Base-by-base conservation (phyloP, 1,139 yeast species). In the Pichia inconspicua region DNA sequence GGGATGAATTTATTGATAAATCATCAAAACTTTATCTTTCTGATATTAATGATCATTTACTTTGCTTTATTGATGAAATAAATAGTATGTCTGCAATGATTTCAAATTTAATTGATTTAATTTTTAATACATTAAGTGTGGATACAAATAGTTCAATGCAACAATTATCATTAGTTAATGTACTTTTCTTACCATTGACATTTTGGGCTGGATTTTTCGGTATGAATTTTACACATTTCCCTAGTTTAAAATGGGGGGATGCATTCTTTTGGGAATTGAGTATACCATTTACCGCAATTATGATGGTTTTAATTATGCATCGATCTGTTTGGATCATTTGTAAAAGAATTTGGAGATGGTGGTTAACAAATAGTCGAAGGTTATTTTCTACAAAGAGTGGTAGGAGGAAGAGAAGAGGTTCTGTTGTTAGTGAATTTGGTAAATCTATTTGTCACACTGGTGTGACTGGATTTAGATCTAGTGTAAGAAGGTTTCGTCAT, bases 121-220 rank as follows among this genome's bases (percentile, higher is more conserved):
- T 75, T 17, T 77, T 77, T 65, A 77, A 77, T 54, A 75, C 80
- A 3, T 71, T 75, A 31, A 70, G 77, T 2, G 74, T 74, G 14
- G 74, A 73, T 47, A 74, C 78, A 3, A 73, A 75, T 49, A 75
- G 69, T 53, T 71, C 80, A 7, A 76, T 77, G 68, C 69, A 69
- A 46, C 70, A 72, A 56, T 62, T 77, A 44, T 72, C 79, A 9
- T 58, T 77, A 32, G 76, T 77, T 9, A 73, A 80, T 0, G 80
- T 77, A 12, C 68, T 77, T 22, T 77, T 77, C 53, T 62, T 77
- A 44, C 82, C 82, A 10, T 57, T 77, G 45, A 70, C 77, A 6
- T 77, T 77, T 56, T 67, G 78, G 69, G 75, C 81, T 1, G 80
- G 81, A 11, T 77, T 75, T 56, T 77, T 72, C 55, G 82, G 82